Evolutionary conservation across 164 flowering plant genomes (phyloP).

Genomic region (Santalum album): DNA sequence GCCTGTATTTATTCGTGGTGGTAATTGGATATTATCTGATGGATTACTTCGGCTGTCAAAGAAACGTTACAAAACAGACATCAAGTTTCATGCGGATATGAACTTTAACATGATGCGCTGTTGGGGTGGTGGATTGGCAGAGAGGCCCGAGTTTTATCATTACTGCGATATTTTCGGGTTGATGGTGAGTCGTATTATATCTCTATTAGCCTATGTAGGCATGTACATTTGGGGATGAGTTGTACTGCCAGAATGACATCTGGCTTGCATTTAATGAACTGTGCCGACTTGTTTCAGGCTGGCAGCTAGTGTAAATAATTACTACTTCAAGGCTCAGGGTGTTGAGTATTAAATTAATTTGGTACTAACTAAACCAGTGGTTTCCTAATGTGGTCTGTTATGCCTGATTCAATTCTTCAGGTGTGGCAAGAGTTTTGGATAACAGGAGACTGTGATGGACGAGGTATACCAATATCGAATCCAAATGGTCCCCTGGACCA

Average conservation of each 20-base stretch:
- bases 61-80: conserved; percentile 78
- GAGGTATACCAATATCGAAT: conserved; percentile 87
- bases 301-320: background rate
- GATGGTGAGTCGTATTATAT: conserved; percentile 46
- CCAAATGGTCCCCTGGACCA: conserved; percentile 91
- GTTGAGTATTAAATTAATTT: background rate
- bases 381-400: background rate
- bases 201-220: too few species aligned
- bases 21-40: conserved; percentile 96
- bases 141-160: conserved; percentile 95
- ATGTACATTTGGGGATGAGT: too few species aligned
- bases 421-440: conserved; percentile 99
- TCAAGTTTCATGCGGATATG: conserved; percentile 97
- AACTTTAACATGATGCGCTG: conserved; percentile 97
- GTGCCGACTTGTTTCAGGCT: background rate
- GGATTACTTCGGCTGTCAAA: conserved; percentile 79
- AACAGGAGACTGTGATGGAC: conserved; percentile 94
- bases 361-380: background rate
- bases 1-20: conserved; percentile 91
- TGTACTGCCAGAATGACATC: too few species aligned
- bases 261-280: background rate
- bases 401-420: conserved; percentile 27
- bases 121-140: conserved; percentile 98
- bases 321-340: background rate
- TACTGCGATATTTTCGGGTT: conserved; percentile 91